Conservation (phyloP, 495 filamentous ascomycete genomes). For the Pyrenopolyporus hunteri region DNA sequence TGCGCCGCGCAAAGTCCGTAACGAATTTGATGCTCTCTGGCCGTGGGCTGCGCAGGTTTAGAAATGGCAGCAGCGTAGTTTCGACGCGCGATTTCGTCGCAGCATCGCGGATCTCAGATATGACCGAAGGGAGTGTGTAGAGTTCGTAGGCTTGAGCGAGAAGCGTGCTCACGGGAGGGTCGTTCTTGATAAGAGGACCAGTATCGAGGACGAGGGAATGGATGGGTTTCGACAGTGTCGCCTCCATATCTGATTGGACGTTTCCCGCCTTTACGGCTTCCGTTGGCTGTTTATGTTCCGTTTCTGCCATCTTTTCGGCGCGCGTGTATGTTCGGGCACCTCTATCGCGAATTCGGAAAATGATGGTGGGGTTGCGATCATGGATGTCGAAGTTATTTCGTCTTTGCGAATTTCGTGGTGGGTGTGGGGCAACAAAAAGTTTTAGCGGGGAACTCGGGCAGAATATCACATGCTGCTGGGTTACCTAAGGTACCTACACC, state of each 20-base stretch:
- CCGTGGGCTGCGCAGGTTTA: constrained; percentile 74
- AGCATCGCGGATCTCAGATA: constrained; percentile 89
- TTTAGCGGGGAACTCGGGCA: constrained; percentile 38
- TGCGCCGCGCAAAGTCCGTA: constrained; percentile 85
- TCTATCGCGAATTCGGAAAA: not conserved
- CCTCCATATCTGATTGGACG: constrained; percentile 8
- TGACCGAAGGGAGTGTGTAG: constrained; percentile 83
- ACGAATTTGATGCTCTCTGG: constrained; percentile 78
- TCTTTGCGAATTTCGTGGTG: constrained; percentile 22
- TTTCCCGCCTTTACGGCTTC: not conserved
- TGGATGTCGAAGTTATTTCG: no score
- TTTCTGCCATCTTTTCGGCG: constrained; percentile 26
- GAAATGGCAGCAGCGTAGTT: constrained; percentile 80
- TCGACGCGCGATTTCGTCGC: constrained; percentile 79
- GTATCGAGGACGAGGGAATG: constrained; percentile 89
- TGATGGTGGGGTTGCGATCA: constrained; percentile 37
- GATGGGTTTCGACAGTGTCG: constrained; percentile 62
- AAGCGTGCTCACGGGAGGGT: constrained; percentile 78
- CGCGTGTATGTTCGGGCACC: not conserved
- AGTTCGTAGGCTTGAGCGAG: constrained; percentile 76
- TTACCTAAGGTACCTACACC: not conserved
- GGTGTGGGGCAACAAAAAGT: constrained; percentile 36
- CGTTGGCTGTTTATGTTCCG: constrained; percentile 18
- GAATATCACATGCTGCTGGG: constrained; percentile 17
- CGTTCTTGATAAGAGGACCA: constrained; percentile 89